A percentile compares a stretch with the other conserved stretches of the same genome.
Evolutionary conservation across 2,329 filamentous ascomycete species (phyloP).

Genomic region (Alternaria longipes): DNA sequence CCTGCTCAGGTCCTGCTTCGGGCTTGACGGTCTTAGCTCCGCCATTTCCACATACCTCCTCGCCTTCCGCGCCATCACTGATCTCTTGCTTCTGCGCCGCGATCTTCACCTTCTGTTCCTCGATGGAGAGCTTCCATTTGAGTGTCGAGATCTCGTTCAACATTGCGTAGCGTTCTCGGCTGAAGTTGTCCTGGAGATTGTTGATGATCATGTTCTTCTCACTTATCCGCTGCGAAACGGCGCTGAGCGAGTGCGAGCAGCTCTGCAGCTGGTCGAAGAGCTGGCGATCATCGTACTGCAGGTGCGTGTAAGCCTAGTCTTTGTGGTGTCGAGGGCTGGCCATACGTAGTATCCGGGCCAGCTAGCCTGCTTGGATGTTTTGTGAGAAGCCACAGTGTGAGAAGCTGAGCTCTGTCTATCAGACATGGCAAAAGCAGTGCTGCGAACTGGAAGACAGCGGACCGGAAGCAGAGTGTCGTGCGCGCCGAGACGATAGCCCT

Average conservation of each 20-base stretch:
- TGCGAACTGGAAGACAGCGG: too few relatives aligned
- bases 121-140: neutral
- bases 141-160: neutral
- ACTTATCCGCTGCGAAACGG: too few relatives aligned
- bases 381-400: neutral
- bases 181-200: too few relatives aligned
- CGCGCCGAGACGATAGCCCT: too few relatives aligned
- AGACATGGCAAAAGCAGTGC: too few relatives aligned
- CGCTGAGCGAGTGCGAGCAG: neutral
- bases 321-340: neutral
- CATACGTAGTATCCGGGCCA: neutral
- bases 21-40: too few relatives aligned
- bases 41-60: too few relatives aligned
- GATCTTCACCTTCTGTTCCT: neutral
- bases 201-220: too few relatives aligned
- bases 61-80: too few relatives aligned
- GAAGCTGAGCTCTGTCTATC: neutral
- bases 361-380: neutral
- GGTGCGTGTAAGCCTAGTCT: neutral
- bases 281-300: neutral
- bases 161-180: too few relatives aligned
- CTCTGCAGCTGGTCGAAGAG: neutral
- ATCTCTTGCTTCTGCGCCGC: neutral
- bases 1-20: too few relatives aligned
- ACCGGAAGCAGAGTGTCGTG: too few relatives aligned